These are phyloP conservation scores for Colletotrichum scovillei DNA, from an alignment of 2,329 filamentous ascomycete genomes.

Conservation along the genomic window DNA sequence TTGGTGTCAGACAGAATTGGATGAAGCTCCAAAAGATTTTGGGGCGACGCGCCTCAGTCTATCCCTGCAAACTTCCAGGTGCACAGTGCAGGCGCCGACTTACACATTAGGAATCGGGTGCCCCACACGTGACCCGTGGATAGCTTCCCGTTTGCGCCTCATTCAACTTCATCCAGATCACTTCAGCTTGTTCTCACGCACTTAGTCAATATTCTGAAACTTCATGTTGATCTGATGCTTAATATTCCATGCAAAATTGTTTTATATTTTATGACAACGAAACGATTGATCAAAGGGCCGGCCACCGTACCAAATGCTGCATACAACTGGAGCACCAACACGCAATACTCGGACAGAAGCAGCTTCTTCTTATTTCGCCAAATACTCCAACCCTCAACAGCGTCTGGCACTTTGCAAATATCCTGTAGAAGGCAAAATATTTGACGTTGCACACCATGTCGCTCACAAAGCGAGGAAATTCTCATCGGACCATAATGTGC, in stretches of 20 bases:
- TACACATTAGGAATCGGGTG: constrained; percentile 23
- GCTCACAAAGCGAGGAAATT: constrained; percentile 1
- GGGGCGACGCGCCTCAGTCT: constrained; percentile 33
- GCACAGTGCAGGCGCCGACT: constrained; percentile 32
- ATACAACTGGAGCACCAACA: neutral
- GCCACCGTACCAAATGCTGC: neutral
- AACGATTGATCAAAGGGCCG: neutral
- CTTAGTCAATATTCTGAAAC: neutral
- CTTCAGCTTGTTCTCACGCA: neutral
- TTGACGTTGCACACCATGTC: neutral
- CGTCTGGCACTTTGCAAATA: neutral
- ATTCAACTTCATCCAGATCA: neutral
- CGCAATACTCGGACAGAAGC: neutral
- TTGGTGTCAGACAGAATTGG: constrained; percentile 27
- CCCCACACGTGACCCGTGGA: constrained; percentile 36
- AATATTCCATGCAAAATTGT: too few relatives aligned
- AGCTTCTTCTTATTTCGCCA: constrained; percentile 7
- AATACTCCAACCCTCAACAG: neutral
- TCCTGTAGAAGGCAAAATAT: neutral
- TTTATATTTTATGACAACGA: neutral
- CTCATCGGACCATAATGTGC: constrained; percentile 7
- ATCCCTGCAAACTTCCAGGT: constrained; percentile 33
- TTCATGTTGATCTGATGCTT: neutral
- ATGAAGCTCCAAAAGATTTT: constrained; percentile 38
- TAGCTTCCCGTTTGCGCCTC: constrained; percentile 18